Evolutionary conservation across 257 asterid genomes (phyloP).

Genomic region (Solanum bukasovii): DNA sequence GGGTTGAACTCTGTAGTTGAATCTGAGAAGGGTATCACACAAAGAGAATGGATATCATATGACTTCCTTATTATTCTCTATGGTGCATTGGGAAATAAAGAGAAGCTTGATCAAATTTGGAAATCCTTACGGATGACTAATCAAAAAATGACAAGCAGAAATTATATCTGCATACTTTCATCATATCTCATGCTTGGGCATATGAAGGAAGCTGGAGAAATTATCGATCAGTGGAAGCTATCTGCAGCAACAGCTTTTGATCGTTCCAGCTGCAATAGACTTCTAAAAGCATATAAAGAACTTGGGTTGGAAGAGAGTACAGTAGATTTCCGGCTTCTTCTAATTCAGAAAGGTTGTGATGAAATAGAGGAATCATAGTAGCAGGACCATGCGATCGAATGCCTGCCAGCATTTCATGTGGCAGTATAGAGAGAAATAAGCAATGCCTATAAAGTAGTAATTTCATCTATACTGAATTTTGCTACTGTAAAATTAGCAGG

Average conservation of each 20-base stretch:
- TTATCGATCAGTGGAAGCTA: constrained; percentile 76
- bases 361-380: constrained; percentile 8
- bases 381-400: neutral
- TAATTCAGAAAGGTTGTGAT: constrained; percentile 40
- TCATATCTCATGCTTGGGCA: constrained; percentile 74
- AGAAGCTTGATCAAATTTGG: constrained; percentile 71
- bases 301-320: constrained; percentile 48
- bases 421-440: neutral
- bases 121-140: constrained; percentile 55
- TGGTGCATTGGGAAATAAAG: constrained; percentile 72
- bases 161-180: constrained; percentile 50
- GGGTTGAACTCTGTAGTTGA: constrained; percentile 43
- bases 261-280: constrained; percentile 37
- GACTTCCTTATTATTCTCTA: constrained; percentile 68
- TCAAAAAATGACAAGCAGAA: constrained; percentile 68
- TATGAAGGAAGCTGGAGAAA: constrained; percentile 55
- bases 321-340: constrained; percentile 22
- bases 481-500: neutral
- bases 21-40: constrained; percentile 55
- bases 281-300: constrained; percentile 39
- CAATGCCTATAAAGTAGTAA: neutral
- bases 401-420: neutral
- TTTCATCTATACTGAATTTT: neutral
- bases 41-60: constrained; percentile 74
- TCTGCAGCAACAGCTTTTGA: constrained; percentile 52